phyloP scores from a whole-genome alignment of 345 rosid genomes.

The Aethionema arabicum region DNA sequence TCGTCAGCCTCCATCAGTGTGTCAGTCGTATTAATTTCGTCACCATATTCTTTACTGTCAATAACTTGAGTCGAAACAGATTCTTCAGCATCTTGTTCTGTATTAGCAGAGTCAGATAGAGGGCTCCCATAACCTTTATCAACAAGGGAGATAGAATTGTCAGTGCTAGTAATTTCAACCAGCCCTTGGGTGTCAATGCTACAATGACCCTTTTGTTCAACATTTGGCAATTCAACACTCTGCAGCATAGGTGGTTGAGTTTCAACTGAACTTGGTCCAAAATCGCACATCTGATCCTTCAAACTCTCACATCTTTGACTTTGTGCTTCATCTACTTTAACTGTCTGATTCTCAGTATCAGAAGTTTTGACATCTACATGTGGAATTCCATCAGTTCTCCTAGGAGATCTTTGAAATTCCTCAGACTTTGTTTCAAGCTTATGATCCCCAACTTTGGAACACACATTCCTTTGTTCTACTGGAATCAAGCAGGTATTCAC shows the following conservation, averaged over 20 bases:
- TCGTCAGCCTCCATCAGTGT: slow-evolving; percentile 27
- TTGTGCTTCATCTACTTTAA: slow-evolving; percentile 17
- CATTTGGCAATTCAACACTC: slow-evolving; percentile 19
- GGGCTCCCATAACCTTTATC: slow-evolving; percentile 22
- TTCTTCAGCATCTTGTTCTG: slow-evolving; percentile 28
- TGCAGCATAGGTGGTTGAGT: slow-evolving; percentile 19
- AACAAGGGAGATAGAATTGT: slow-evolving; percentile 30
- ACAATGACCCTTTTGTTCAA: slow-evolving; percentile 13
- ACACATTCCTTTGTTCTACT: slow-evolving; percentile 21
- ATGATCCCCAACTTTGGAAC: background rate
- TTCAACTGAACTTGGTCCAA: slow-evolving; percentile 17
- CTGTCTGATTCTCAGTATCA: slow-evolving; percentile 24
- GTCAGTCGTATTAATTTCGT: slow-evolving; percentile 17
- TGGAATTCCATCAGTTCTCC: slow-evolving; percentile 16
- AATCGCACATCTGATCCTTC: background rate
- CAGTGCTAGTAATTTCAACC: slow-evolving; percentile 20
- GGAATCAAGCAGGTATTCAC: slow-evolving; percentile 9
- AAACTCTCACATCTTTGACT: background rate
- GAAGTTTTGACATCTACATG: slow-evolving; percentile 16
- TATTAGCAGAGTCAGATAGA: slow-evolving; percentile 23
- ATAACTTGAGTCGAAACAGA: slow-evolving; percentile 22
- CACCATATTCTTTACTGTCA: slow-evolving; percentile 17
- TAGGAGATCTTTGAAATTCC: slow-evolving; percentile 18
- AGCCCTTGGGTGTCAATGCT: slow-evolving; percentile 9
- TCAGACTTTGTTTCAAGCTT: slow-evolving; percentile 13